Evolutionary conservation across 2,329 filamentous ascomycete species (phyloP), one percentile per base, ranked within the genome.

Genomic region (Cryphonectria radicalis): DNA sequence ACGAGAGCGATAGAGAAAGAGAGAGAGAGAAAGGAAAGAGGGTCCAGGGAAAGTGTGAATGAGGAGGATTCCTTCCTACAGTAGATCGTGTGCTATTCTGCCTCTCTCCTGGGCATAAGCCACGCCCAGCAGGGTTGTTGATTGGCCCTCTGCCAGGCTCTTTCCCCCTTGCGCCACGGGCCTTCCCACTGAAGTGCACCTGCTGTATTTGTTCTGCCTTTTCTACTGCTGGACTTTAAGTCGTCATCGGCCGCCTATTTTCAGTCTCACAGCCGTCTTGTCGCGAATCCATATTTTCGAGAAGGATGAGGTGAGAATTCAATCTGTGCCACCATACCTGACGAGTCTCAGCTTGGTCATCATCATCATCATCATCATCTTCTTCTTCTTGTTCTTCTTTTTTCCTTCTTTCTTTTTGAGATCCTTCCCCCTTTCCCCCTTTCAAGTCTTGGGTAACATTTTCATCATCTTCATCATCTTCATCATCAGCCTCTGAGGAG

Each of bases 301-400:
- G 6, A 19, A 32, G 25, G 55, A 59, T 59, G 55, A 59, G 55
- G 14, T 59, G 55, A 59, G 55, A 59, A 59, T 59, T 59, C 55
- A 59, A 59, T 59, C 55, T 59, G 55, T 35, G 25, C 55, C 19
- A 59, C 55, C 55, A 59, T 59, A 35, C 55, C 25, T 32, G 14
- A 32, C 25, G 28, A 32, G 55, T 32, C 55, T 59, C 55, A 59
- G 55, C 55, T 59, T 13, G 25, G 35, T 4, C 22, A 50, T 50
- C n/a, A n/a, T n/a, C n/a, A n/a, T n/a, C n/a, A n/a, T n/a, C n/a
- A n/a, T n/a, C n/a, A n/a, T n/a, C n/a, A n/a, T 3, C 5, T 46
- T 4, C 19, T 19, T 46, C 19, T 11, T 1, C 3, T 32, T 32
- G 2, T 40, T 7, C 37, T 40, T 40, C 10, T 40, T 40, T 2